These are phyloP conservation scores for Maudiozyma bulderi DNA, from an alignment of 805 yeast genomes.

Conservation along the genomic window DNA sequence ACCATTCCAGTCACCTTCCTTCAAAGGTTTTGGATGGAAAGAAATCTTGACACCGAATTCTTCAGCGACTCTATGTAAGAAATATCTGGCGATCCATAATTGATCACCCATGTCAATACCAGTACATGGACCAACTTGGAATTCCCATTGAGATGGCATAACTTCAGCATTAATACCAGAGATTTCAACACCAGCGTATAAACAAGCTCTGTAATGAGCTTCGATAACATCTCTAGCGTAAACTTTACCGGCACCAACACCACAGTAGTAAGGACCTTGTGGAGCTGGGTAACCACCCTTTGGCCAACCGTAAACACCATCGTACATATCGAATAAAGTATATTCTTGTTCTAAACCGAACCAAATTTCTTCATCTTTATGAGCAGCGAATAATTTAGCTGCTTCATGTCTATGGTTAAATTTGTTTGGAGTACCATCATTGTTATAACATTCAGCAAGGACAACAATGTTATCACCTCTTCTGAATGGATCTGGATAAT, in stretches of 20 bases:
- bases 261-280: constrained; percentile 99
- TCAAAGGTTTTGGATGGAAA: constrained; percentile 97
- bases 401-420: constrained; percentile 97
- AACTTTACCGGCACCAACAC: constrained; percentile 98
- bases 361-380: constrained; percentile 78
- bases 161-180: constrained; percentile 99
- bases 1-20: constrained; percentile 96
- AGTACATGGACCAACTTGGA: constrained; percentile 97
- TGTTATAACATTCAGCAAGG: constrained; percentile 93
- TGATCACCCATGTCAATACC: constrained; percentile 97
- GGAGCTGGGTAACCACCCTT: constrained; percentile 99
- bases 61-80: constrained; percentile 91
- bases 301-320: constrained; percentile 96
- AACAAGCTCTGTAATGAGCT: constrained; percentile 98
- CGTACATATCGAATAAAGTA: constrained; percentile 87
- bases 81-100: constrained; percentile 91
- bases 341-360: constrained; percentile 98
- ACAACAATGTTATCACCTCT: constrained; percentile 95
- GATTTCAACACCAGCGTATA: constrained; percentile 80
- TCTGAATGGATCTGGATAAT: constrained; percentile 95
- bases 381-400: constrained; percentile 90
- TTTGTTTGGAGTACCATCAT: constrained; percentile 98
- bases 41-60: constrained; percentile 98
- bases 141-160: constrained; percentile 99
- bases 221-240: constrained; percentile 96